Conservation (phyloP, 2,329 filamentous ascomycete species). For the Curvularia eragrostidis region DNA sequence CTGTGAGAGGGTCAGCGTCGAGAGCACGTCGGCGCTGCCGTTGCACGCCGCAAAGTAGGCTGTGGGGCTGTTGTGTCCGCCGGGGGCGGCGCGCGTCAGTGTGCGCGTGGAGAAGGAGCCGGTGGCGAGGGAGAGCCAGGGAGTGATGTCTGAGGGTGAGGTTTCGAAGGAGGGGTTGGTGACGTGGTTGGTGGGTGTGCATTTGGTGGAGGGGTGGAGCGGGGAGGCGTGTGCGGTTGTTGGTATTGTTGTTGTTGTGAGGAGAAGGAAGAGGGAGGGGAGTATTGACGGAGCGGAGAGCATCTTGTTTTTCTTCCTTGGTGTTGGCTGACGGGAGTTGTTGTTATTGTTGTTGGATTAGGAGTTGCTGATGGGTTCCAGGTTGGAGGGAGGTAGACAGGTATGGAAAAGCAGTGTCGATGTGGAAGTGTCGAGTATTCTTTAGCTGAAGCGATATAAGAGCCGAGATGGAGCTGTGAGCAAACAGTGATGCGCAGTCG, state of each 20-base stretch:
- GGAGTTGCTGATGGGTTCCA: not conserved
- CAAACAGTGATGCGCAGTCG: not conserved
- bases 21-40: conserved; percentile 13
- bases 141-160: not conserved
- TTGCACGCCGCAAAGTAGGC: conserved; percentile 22
- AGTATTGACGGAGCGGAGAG: not conserved
- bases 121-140: conserved; percentile 27
- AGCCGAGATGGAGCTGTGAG: not conserved
- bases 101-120: conserved; percentile 24
- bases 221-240: conserved; percentile 2
- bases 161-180: conserved; percentile 31
- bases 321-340: not conserved
- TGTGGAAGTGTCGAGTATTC: not conserved
- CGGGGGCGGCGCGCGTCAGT: conserved; percentile 9
- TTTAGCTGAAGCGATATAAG: not conserved
- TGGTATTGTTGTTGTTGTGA: not conserved
- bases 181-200: conserved; percentile 20
- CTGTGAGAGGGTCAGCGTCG: conserved; percentile 25
- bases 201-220: conserved; percentile 2
- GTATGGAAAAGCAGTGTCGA: not conserved
- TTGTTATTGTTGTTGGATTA: not conserved
- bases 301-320: not conserved
- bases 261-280: not conserved
- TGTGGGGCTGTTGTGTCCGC: conserved; percentile 13
- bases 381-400: not conserved